phyloP scores from a whole-genome alignment of 164 flowering plant genomes.

The Stephania cephalantha region DNA sequence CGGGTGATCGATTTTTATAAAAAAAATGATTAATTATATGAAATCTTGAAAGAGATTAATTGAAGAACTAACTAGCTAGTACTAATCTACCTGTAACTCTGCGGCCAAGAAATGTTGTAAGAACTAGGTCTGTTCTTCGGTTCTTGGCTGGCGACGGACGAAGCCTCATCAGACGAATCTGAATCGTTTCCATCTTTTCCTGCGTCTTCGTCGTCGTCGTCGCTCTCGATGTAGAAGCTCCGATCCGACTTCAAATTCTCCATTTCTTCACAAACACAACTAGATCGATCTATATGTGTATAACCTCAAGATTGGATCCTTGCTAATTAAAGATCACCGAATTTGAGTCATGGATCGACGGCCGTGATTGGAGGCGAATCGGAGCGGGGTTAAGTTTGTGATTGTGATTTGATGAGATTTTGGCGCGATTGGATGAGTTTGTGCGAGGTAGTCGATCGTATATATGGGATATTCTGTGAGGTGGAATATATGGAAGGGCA shows the following conservation, averaged over 20 bases:
- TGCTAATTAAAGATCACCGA: too few relatives aligned
- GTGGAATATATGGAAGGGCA: too few relatives aligned
- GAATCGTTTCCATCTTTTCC: conserved; percentile 53
- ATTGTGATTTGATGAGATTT: too few relatives aligned
- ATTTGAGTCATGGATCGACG: too few relatives aligned
- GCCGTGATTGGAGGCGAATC: too few relatives aligned
- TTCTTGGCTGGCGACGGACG: conserved; percentile 32
- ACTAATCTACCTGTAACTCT: conserved; percentile 46
- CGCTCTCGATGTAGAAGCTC: conserved; percentile 81
- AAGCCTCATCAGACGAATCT: conserved; percentile 45
- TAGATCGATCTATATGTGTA: background rate
- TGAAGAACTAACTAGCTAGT: too few relatives aligned
- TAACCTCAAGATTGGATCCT: background rate
- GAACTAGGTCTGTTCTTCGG: conserved; percentile 56
- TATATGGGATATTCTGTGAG: too few relatives aligned
- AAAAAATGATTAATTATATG: background rate
- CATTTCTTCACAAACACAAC: conserved; percentile 31
- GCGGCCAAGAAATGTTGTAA: conserved; percentile 78
- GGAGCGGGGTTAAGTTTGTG: too few relatives aligned
- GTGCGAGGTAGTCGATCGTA: too few relatives aligned
- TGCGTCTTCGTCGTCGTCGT: conserved; percentile 55
- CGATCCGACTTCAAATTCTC: conserved; percentile 71
- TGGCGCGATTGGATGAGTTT: too few relatives aligned
- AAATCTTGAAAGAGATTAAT: background rate
- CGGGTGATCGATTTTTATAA: too few relatives aligned